Conservation (phyloP, 2,329 filamentous ascomycete genomes). For the Pleomassaria siparia region DNA sequence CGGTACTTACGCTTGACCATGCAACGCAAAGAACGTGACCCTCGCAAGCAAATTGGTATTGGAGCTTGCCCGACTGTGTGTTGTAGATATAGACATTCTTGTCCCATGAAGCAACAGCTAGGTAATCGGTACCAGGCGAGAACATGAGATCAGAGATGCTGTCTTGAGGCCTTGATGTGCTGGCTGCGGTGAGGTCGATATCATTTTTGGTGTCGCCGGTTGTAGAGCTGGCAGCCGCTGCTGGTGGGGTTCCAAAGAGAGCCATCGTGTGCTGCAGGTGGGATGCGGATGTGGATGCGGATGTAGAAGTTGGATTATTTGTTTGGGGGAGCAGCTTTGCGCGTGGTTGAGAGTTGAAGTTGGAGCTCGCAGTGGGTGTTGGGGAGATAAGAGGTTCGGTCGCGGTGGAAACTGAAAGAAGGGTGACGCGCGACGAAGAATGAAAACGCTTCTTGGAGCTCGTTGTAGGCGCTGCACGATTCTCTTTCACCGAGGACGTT, state of each 20-base stretch:
- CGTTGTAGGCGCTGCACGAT: constrained; percentile 6
- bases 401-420: not conserved
- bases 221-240: constrained; percentile 65
- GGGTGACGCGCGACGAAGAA: constrained; percentile 3
- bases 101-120: constrained; percentile 94
- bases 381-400: not conserved
- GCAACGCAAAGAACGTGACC: constrained; percentile 81
- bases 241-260: constrained; percentile 59
- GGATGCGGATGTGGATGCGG: not conserved
- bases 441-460: constrained; percentile 2
- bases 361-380: not conserved
- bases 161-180: constrained; percentile 71
- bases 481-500: constrained; percentile 8
- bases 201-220: constrained; percentile 91
- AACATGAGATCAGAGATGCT: constrained; percentile 87
- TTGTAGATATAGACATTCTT: constrained; percentile 98
- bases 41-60: constrained; percentile 83
- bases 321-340: not conserved
- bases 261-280: constrained; percentile 52
- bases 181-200: constrained; percentile 60
- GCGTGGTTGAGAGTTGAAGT: not conserved
- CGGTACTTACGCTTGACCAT: constrained; percentile 76
- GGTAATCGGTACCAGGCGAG: constrained; percentile 73
- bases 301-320: constrained; percentile 1
- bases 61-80: constrained; percentile 78